phyloP scores from a whole-genome alignment of 2,329 filamentous ascomycete species.

The Seiridium unicorne region DNA sequence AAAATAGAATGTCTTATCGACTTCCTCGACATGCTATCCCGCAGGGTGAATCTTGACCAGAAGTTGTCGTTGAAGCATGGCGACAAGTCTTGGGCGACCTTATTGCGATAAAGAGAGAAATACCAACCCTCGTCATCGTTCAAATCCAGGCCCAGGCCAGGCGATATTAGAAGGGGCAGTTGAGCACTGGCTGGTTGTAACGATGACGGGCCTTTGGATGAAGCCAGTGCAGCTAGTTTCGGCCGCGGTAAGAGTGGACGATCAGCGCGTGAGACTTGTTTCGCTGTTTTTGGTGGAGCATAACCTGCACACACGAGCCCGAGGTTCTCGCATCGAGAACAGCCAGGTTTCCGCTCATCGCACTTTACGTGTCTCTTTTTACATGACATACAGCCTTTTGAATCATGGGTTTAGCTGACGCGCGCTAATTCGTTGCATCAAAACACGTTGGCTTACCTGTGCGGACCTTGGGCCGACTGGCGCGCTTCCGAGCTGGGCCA shows the following conservation, averaged over 20 bases:
- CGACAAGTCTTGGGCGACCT: conserved; percentile 20
- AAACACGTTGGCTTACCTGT: conserved; percentile 18
- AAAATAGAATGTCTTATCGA: conserved; percentile 24
- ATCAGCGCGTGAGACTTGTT: conserved; percentile 11
- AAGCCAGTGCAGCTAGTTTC: conserved; percentile 9
- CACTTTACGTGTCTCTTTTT: conserved; percentile 26
- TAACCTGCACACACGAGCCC: conserved; percentile 30
- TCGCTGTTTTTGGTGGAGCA: conserved; percentile 16
- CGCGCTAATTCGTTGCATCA: background rate
- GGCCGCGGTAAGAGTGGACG: conserved; percentile 18
- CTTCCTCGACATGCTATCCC: conserved; percentile 20
- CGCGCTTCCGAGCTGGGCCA: conserved; percentile 18
- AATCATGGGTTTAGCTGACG: no score
- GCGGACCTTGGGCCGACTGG: conserved; percentile 23
- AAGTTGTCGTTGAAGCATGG: conserved; percentile 19
- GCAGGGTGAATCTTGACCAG: conserved; percentile 20
- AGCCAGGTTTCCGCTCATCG: conserved; percentile 27
- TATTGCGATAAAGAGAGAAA: conserved; percentile 20
- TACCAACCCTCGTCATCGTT: conserved; percentile 22
- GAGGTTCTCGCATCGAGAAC: conserved; percentile 26
- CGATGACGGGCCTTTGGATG: background rate
- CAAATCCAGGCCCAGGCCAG: conserved; percentile 17
- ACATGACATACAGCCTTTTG: conserved; percentile 9
- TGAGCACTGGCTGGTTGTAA: conserved; percentile 4
- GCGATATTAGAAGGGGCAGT: conserved; percentile 10